Evolutionary conservation across 169 alveolate species (phyloP).

Genomic region (Neospora caninum): DNA sequence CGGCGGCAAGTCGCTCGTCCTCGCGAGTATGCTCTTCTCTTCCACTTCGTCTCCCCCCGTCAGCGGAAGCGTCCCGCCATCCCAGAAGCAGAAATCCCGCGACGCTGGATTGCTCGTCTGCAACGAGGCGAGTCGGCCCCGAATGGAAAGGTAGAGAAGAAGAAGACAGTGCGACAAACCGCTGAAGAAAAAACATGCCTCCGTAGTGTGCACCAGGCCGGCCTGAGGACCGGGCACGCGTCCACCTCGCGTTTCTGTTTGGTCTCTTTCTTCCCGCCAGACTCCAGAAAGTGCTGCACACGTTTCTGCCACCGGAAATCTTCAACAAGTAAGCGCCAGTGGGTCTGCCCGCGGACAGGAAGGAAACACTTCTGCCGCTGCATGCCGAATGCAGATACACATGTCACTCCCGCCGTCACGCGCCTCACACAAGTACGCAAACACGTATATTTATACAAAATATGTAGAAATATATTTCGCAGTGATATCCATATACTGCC

Average conservation of each 20-base stretch:
- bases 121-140: conserved; percentile 59
- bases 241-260: too few relatives aligned
- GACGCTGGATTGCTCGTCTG: conserved; percentile 56
- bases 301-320: not conserved
- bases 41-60: not conserved
- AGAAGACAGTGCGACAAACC: not conserved
- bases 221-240: too few relatives aligned
- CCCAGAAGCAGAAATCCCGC: not conserved
- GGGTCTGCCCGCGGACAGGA: not conserved
- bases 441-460: too few relatives aligned
- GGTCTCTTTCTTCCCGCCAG: not conserved
- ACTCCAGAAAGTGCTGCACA: not conserved
- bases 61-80: not conserved
- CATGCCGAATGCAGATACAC: too few relatives aligned
- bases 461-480: too few relatives aligned
- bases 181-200: too few relatives aligned
- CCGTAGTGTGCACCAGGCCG: too few relatives aligned
- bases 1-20: conserved; percentile 55
- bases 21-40: conserved; percentile 34
- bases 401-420: too few relatives aligned
- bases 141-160: conserved; percentile 53
- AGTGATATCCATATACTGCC: too few relatives aligned
- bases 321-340: not conserved
- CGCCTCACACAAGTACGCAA: too few relatives aligned
- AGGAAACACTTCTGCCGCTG: too few relatives aligned